Evolutionary conservation across 2,329 filamentous ascomycete species (phyloP).

Genomic region (Pseudogymnoascus sp.): DNA sequence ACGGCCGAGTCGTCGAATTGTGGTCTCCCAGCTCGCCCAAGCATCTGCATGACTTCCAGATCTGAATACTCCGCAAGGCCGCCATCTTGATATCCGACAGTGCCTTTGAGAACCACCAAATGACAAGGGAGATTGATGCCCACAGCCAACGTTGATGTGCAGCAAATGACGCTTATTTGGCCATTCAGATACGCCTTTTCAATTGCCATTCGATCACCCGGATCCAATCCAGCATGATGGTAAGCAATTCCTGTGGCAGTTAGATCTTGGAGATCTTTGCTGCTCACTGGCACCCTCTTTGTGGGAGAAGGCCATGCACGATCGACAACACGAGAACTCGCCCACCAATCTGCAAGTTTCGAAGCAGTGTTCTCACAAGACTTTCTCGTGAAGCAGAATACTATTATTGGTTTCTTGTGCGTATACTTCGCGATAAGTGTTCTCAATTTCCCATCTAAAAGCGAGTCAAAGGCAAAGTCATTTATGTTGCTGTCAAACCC

Average conservation of each 20-base stretch:
- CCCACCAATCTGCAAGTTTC: constrained; percentile 59
- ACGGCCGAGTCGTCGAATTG: constrained; percentile 72
- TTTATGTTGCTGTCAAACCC: constrained; percentile 57
- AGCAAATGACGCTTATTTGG: constrained; percentile 73
- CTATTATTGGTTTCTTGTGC: constrained; percentile 65
- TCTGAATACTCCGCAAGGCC: constrained; percentile 65
- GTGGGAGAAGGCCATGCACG: constrained; percentile 57
- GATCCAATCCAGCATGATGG: constrained; percentile 69
- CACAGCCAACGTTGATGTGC: constrained; percentile 76
- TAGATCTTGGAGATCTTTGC: constrained; percentile 49
- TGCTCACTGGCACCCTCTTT: constrained; percentile 41
- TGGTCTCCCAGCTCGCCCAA: constrained; percentile 72
- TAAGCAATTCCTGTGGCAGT: constrained; percentile 59
- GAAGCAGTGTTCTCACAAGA: constrained; percentile 61
- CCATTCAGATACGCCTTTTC: constrained; percentile 62
- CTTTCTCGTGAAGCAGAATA: constrained; percentile 74
- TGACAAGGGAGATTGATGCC: constrained; percentile 80
- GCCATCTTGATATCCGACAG: constrained; percentile 54
- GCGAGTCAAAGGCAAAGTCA: constrained; percentile 69
- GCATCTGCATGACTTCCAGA: constrained; percentile 84
- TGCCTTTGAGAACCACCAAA: constrained; percentile 76
- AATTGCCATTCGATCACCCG: constrained; percentile 53
- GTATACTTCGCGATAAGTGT: constrained; percentile 59
- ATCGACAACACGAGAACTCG: constrained; percentile 38
- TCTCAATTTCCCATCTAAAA: constrained; percentile 56